Base-by-base conservation (phyloP, 371 early-diverging fungal genomes). In the Mucor mucedo region DNA sequence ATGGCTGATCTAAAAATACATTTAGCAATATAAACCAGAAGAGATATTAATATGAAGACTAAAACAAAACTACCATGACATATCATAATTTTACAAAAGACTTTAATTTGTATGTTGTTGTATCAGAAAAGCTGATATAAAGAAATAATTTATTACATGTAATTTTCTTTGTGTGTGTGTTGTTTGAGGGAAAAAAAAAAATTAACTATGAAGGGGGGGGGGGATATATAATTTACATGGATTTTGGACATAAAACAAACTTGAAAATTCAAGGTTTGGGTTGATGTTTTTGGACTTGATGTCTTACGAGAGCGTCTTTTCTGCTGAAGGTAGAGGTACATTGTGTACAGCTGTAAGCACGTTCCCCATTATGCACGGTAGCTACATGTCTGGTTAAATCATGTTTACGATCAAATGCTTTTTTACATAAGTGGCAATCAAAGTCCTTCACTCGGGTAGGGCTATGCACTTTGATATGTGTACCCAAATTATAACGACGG, bases 331-430 rank as follows among this genome's bases (percentile, higher is more conserved):
- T 73, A 54, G 84, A 81, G 3, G 73, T 45, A 72, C 93, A 93
- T 30, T 59, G 61, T 29, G 48, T 30, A 63, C 93, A 91, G 45
- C 66, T 64, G 69, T 76, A 86, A 35, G 78, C 75, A 27, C 87
- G 84, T 70, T 87, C 87, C 50, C 84, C 82, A 49, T 82, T 79
- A 65, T 91, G 91, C 33, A 87, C 86, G 3, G 85, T 82, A 7
- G 80, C 78, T 47, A 84, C 68, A 62, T 95, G 94, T 28, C 95
- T 80, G 58, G 89, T 85, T 39, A 93, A 75, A 70, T 95, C 90
- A 52, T 89, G 86, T 57, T 84, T 85, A 49, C 91, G 83, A 27
- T 85, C 84, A 71, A 90, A 91, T 14, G 79, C 54, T 60, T 85
- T 85, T 45, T 45, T 63, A 60, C 91, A 91, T 3, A 78, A 61